Conservation (phyloP, 139 green algal species). For the Raphidocelis subcapitata region DNA sequence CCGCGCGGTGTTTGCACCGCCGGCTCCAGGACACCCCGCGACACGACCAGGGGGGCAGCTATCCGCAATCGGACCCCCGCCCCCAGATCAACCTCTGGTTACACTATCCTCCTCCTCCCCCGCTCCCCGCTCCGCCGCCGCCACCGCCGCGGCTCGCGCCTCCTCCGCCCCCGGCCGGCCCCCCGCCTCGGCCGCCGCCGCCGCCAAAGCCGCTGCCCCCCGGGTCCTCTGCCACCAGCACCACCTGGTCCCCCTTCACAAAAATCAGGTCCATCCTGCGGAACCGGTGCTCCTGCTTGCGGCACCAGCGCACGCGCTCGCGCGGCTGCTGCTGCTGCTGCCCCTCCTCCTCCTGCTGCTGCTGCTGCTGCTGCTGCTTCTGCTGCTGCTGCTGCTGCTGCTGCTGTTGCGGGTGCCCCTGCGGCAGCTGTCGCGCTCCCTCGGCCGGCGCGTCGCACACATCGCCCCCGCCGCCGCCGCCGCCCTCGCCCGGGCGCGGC, state of each 20-base stretch:
- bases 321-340: neutral
- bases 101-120: no score
- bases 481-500: neutral
- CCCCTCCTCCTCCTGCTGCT: neutral
- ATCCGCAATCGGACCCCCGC: no score
- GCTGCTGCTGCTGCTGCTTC: neutral
- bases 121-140: no score
- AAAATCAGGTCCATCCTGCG: conserved; percentile 65
- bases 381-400: conserved; percentile 7
- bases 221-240: conserved; percentile 19
- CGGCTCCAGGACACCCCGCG: no score
- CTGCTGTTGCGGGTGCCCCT: neutral
- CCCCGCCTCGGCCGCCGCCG: no score
- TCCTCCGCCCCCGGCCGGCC: no score
- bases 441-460: neutral
- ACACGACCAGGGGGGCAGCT: no score
- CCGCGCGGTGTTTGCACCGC: no score
- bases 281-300: conserved; percentile 57
- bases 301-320: conserved; percentile 27
- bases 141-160: no score
- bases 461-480: no score
- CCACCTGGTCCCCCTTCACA: conserved; percentile 65
- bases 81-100: no score
- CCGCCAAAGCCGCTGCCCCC: no score
- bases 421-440: neutral